These are phyloP conservation scores for Geotrichum siamense DNA, from an alignment of 1,139 yeast genomes.

Conservation along the genomic window DNA sequence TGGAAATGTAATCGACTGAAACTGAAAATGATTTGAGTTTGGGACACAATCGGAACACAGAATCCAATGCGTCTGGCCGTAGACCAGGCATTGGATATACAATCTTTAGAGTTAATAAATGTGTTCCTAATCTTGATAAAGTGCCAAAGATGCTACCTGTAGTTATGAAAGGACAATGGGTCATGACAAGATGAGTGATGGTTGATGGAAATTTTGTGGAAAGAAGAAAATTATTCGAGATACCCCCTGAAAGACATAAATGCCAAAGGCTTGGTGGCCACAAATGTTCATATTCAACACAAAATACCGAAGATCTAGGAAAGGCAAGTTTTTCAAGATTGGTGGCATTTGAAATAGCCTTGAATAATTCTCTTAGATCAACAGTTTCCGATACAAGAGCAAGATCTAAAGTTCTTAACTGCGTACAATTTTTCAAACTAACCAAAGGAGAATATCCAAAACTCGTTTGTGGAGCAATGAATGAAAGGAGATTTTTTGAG, in stretches of 20 bases:
- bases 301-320: constrained; percentile 80
- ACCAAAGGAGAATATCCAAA: constrained; percentile 86
- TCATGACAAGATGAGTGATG: constrained; percentile 64
- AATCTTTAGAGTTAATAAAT: constrained; percentile 55
- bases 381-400: constrained; percentile 90
- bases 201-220: constrained; percentile 63
- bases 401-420: constrained; percentile 61
- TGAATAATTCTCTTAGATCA: constrained; percentile 68
- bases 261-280: constrained; percentile 80
- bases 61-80: constrained; percentile 61
- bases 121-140: constrained; percentile 55
- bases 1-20: constrained; percentile 75
- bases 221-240: constrained; percentile 68
- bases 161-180: constrained; percentile 77
- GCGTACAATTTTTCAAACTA: constrained; percentile 62
- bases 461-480: constrained; percentile 91
- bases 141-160: constrained; percentile 53
- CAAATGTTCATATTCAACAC: constrained; percentile 48
- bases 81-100: constrained; percentile 87
- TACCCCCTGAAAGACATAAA: constrained; percentile 80
- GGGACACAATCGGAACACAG: constrained; percentile 69
- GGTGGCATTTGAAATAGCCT: constrained; percentile 57
- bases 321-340: constrained; percentile 69
- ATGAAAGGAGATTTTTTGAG: constrained; percentile 51
- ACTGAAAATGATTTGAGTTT: constrained; percentile 54